Base-by-base conservation (phyloP, 108 stramenopile genomes). In the Skeletonema menzelii region DNA sequence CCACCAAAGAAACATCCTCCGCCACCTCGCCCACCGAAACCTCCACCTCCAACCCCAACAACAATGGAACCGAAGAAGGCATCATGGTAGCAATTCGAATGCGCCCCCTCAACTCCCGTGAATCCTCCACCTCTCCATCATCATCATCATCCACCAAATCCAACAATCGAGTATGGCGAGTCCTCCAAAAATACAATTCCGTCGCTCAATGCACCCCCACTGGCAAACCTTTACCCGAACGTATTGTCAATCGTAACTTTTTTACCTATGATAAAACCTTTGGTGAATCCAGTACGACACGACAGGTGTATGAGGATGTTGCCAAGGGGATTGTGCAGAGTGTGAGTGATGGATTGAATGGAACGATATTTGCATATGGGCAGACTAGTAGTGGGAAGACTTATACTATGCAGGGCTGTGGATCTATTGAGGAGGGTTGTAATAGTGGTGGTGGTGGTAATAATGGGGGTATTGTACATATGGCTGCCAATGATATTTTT, bases 341-440 rank as follows among this genome's bases (percentile, higher is more conserved):
- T 35, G 98, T 92, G 3, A 79, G 95, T 5, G 82, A 77, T 47
- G 99, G 99, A 56, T 91, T 97, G 82, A 99, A 99, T 74, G 99
- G 99, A 42, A 97, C 97, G 0, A 95, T 98, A 17, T 98, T 97
- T 77, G 96, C 96, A 14, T 97, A 98, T 75, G 97, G 96, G 24
- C 96, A 97, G 77, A 97, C 96, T 15, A 90, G 88, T 2, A 80
- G 80, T 59, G 98, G 97, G 20, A 98, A 97, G 74, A 99, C 95
- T 1, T 94, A 69, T 67, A 97, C 97, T 7, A 96, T 97, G 95
- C 93, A 95, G 58, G 95, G 95, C 40, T 80, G 83, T 8, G 92
- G 96, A 53, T 86, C 80, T 20, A 69, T 92, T 22, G 73, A 86
- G 63, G 89, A 89, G 56, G 87, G 89, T 24, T 55, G 37, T 27